Conservation (phyloP, 495 filamentous ascomycete species). For the Extremus antarcticus region DNA sequence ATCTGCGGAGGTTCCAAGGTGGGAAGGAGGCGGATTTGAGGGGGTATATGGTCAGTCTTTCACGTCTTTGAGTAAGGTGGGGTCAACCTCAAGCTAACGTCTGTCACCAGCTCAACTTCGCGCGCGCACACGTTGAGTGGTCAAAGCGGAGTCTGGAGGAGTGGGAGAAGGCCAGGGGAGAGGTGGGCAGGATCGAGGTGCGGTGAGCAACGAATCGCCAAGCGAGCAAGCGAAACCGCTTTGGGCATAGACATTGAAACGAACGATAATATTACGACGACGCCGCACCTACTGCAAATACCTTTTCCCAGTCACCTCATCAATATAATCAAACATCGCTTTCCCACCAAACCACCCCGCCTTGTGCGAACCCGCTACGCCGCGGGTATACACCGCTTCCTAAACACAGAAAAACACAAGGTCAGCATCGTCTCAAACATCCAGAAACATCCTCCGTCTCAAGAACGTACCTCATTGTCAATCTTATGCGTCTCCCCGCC, state of each 20-base stretch:
- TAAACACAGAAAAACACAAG: too few species aligned
- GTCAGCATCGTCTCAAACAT: too few species aligned
- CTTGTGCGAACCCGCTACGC: background rate
- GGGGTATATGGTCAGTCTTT: conserved; percentile 89
- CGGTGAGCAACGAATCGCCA: background rate
- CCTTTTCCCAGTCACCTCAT: conserved; percentile 46
- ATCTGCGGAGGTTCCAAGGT: conserved; percentile 81
- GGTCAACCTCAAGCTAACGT: too few species aligned
- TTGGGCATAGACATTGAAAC: too few species aligned
- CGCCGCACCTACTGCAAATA: conserved; percentile 35
- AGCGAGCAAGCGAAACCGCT: background rate
- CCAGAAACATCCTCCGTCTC: conserved; percentile 40
- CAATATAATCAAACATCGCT: conserved; percentile 60
- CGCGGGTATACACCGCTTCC: background rate
- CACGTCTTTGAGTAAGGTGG: too few species aligned
- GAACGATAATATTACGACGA: too few species aligned
- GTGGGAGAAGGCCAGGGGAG: conserved; percentile 90
- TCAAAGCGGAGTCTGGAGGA: conserved; percentile 93
- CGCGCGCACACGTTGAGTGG: conserved; percentile 92
- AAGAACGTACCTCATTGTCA: conserved; percentile 34
- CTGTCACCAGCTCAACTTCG: conserved; percentile 91
- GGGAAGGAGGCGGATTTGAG: conserved; percentile 92
- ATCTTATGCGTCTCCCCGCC: conserved; percentile 56
- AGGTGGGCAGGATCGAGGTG: conserved; percentile 62
- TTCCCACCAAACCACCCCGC: conserved; percentile 59